Percentiles rank a stretch among this genome's conserved stretches.
Evolutionary conservation across 257 asterid species (phyloP).

Genomic region (Petunia secreta): DNA sequence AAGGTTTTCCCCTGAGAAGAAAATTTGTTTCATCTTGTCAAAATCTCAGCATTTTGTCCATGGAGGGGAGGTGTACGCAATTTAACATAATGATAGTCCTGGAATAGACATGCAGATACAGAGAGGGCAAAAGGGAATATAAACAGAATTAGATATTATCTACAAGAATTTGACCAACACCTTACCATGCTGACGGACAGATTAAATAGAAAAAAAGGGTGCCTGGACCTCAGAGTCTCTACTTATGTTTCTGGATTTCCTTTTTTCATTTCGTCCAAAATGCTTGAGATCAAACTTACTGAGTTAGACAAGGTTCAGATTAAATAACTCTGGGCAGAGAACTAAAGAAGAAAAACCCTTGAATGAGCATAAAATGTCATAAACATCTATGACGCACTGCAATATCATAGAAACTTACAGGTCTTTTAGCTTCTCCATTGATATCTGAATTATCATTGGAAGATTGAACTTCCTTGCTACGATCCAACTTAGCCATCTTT

Average conservation of each 20-base stretch:
- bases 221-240: neutral
- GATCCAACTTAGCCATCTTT: slow-evolving; percentile 52
- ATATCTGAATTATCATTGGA: slow-evolving; percentile 32
- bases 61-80: slow-evolving; percentile 33
- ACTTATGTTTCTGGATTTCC: neutral
- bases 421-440: slow-evolving; percentile 16
- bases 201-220: neutral
- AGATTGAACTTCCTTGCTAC: slow-evolving; percentile 33
- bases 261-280: neutral
- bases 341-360: neutral
- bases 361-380: neutral
- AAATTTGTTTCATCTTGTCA: slow-evolving; percentile 44
- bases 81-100: slow-evolving; percentile 28
- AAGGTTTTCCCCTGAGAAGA: slow-evolving; percentile 54
- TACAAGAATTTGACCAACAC: neutral
- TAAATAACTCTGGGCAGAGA: neutral
- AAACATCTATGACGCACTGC: neutral
- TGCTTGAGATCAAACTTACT: neutral
- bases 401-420: slow-evolving; percentile 43
- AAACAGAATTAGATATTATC: neutral
- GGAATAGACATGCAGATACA: slow-evolving; percentile 26
- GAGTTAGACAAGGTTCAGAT: neutral
- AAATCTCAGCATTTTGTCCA: slow-evolving; percentile 46
- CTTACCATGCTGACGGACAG: neutral
- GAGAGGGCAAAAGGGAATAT: slow-evolving; percentile 13